Evolutionary conservation across 371 early-diverging fungal genomes (phyloP), one percentile per base, ranked within the genome.

Genomic region (Lichtheimia hyalospora): DNA sequence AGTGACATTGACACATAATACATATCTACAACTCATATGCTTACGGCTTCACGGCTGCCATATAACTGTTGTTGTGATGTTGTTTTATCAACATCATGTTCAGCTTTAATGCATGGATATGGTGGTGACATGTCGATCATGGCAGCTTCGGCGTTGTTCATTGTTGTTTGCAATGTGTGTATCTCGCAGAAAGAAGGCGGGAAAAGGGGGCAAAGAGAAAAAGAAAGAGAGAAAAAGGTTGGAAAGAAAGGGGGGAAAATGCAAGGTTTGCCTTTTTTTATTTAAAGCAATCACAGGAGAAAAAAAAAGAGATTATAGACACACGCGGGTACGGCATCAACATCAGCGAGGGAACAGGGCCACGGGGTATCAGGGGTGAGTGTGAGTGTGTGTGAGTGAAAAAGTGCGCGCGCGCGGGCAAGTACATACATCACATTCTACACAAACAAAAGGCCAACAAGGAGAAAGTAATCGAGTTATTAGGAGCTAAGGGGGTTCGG

Each of bases 1-100:
- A 20, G 28, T 3, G 24, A 43, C 39, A 42, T 25, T n/a, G n/a
- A 5, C 25, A 41, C 41, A 24, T n/a, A 44, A 21, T 28, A 54
- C 15, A 41, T 34, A n/a, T 15, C 53, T 21, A 27, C 16, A 20
- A 13, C 2, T 39, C 5, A 28, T 8, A 2, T 4, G 7, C 24
- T 43, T 44, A 55, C 56, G 27, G 44, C 44, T 27, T 55, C 56
- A 55, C 56, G 56, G 2, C 56, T 55, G n/a, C 56, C 56, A 16
- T 25, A 27, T 40, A 34, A 39, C 12, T 43, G 44, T 10, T 40
- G 44, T 43, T 13, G 10, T 14, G 39, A 21, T 24, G 15, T 20
- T 55, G 55, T 24, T 55, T 23, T 34, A 34, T 34, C 34, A 34
- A 34, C 10, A 34, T 8, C 34, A 34, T 34, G 34, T 34, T 34